Evolutionary conservation across 306 rosid genomes (phyloP).

Genomic region (Purshia tridentata): DNA sequence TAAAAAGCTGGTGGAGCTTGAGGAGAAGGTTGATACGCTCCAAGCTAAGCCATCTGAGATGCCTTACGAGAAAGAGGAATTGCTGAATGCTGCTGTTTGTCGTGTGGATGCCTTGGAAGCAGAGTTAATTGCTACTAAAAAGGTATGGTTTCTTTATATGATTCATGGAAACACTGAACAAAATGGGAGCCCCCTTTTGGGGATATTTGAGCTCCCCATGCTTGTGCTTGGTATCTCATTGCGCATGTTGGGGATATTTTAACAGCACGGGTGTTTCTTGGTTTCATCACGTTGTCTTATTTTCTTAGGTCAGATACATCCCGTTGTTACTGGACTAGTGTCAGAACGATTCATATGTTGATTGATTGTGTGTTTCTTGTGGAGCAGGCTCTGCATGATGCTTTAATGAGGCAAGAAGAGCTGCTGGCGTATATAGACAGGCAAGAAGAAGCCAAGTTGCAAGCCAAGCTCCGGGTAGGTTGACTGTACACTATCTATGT

Average conservation of each 20-base stretch:
- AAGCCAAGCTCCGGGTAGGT: constrained; percentile 76
- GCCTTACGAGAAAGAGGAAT: constrained; percentile 89
- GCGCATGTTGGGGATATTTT: not conserved
- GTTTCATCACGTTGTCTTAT: not conserved
- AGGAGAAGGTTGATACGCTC: constrained; percentile 75
- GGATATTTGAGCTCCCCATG: not conserved
- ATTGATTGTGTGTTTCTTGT: constrained; percentile 15
- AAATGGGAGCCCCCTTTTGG: not conserved
- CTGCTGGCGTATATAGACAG: constrained; percentile 82
- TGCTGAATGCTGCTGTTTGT: constrained; percentile 96
- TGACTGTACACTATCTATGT: not conserved
- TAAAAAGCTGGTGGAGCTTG: constrained; percentile 78
- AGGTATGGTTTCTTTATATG: constrained; percentile 42
- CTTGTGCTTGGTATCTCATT: not conserved
- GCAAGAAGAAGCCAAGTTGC: constrained; percentile 74
- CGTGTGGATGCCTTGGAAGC: constrained; percentile 99
- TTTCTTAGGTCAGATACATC: too few relatives aligned
- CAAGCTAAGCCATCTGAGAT: constrained; percentile 88
- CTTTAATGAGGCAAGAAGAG: constrained; percentile 93
- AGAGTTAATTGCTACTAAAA: constrained; percentile 87
- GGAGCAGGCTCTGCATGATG: constrained; percentile 83
- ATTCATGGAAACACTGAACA: not conserved
- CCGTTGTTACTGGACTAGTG: not conserved
- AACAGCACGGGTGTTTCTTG: not conserved
- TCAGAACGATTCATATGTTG: constrained; percentile 17